Evolutionary conservation across 208 protist species (phyloP).

Genomic region (Acanthamoeba sp.): DNA sequence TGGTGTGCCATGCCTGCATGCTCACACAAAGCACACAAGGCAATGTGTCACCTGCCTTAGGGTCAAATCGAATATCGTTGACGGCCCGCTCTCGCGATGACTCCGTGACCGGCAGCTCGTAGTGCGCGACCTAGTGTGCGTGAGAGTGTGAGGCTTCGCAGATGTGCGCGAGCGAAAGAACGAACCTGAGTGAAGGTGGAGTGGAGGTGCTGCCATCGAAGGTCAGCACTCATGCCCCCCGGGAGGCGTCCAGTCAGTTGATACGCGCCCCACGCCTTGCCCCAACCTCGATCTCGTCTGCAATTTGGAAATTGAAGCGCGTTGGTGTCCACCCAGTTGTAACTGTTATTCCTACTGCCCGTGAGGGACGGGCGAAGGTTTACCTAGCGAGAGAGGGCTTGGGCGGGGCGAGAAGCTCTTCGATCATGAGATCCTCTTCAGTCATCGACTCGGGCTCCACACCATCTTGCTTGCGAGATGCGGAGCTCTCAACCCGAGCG

Average conservation of each 20-base stretch:
- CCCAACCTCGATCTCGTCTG: not conserved
- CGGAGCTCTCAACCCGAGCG: not conserved
- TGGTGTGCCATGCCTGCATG: not conserved
- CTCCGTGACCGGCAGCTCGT: conserved; percentile 2
- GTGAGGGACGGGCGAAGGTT: too few species aligned
- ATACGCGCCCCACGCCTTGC: not conserved
- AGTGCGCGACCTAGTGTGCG: not conserved
- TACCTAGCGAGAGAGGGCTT: not conserved
- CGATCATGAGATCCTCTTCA: not conserved
- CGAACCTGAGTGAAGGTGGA: not conserved
- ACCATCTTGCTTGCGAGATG: not conserved
- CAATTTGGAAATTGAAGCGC: too few species aligned
- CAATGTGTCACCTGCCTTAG: not conserved
- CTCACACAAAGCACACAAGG: not conserved
- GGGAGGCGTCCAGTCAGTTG: conserved; percentile 3
- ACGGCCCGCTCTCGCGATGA: not conserved
- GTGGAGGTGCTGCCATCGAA: not conserved
- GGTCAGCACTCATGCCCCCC: not conserved
- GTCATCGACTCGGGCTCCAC: not conserved
- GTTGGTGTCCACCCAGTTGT: too few species aligned
- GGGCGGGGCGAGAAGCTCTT: not conserved
- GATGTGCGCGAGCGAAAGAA: not conserved
- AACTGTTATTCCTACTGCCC: too few species aligned
- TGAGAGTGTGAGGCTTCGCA: too few species aligned
- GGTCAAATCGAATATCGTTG: not conserved